phyloP scores from a whole-genome alignment of 2,329 filamentous ascomycete genomes.

The Microcera coccophila region DNA sequence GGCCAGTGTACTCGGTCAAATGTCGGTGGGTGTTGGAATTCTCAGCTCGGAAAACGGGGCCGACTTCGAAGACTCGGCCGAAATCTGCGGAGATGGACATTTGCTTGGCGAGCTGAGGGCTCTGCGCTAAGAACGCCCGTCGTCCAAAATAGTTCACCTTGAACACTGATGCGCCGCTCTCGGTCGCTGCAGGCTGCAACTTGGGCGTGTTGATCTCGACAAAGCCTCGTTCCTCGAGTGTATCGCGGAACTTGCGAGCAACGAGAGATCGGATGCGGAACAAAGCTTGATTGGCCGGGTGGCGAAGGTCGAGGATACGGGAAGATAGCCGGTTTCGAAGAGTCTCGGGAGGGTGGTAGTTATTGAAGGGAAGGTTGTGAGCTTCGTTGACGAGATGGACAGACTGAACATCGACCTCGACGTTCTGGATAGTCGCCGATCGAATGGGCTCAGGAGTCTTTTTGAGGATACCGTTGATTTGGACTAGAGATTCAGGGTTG shows the following conservation, averaged over 20 bases:
- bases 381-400: constrained; percentile 52
- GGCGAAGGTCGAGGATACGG: constrained; percentile 78
- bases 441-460: constrained; percentile 69
- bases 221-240: constrained; percentile 72
- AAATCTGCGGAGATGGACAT: constrained; percentile 90
- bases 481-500: constrained; percentile 71
- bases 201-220: constrained; percentile 94
- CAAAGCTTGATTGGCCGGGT: constrained; percentile 80
- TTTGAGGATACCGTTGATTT: constrained; percentile 70
- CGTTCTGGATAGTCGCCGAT: constrained; percentile 68
- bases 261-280: constrained; percentile 83
- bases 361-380: constrained; percentile 47
- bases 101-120: constrained; percentile 87
- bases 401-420: constrained; percentile 67
- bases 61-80: constrained; percentile 74
- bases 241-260: constrained; percentile 72
- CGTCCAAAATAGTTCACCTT: constrained; percentile 88
- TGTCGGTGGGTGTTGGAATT: constrained; percentile 95
- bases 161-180: constrained; percentile 89
- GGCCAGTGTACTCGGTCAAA: constrained; percentile 88
- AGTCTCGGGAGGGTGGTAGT: constrained; percentile 61
- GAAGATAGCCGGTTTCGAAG: constrained; percentile 68
- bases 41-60: constrained; percentile 79
- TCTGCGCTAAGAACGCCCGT: constrained; percentile 83
- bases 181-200: constrained; percentile 82